A percentile compares a stretch with the other conserved stretches of the same genome.
phyloP scores from a whole-genome alignment of 345 rosid genomes.

The Lumnitzera racemosa region DNA sequence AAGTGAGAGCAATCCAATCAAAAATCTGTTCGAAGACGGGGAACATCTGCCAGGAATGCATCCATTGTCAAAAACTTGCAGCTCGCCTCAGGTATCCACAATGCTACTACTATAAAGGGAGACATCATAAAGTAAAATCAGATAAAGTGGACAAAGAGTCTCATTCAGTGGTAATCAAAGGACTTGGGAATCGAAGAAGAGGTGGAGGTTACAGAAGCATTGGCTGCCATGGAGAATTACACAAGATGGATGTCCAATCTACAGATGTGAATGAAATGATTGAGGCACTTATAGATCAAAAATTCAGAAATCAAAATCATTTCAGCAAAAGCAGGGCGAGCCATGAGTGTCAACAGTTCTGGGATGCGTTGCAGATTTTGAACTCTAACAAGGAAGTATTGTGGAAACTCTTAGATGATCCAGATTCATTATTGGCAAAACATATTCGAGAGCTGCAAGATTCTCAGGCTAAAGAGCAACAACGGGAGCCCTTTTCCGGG shows the following conservation, averaged over 20 bases:
- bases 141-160: slow-evolving; percentile 22
- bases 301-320: slow-evolving; percentile 23
- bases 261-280: slow-evolving; percentile 42
- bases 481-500: background rate
- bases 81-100: too few species aligned
- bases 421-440: slow-evolving; percentile 52
- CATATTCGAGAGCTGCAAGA: slow-evolving; percentile 46
- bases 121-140: slow-evolving; percentile 23
- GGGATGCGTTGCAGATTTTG: slow-evolving; percentile 57
- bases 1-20: too few species aligned
- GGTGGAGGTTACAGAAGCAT: slow-evolving; percentile 10
- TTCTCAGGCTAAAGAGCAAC: slow-evolving; percentile 23
- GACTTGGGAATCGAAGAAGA: slow-evolving; percentile 16
- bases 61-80: too few species aligned
- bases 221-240: slow-evolving; percentile 5
- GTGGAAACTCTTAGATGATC: slow-evolving; percentile 62
- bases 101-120: background rate
- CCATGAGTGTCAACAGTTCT: slow-evolving; percentile 50
- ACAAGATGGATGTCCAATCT: slow-evolving; percentile 36
- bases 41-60: too few species aligned
- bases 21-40: too few species aligned
- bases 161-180: slow-evolving; percentile 9
- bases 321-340: slow-evolving; percentile 11
- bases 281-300: slow-evolving; percentile 51
- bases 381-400: slow-evolving; percentile 70